phyloP scores from a whole-genome alignment of 495 filamentous ascomycete species.

The Thozetella sp. region DNA sequence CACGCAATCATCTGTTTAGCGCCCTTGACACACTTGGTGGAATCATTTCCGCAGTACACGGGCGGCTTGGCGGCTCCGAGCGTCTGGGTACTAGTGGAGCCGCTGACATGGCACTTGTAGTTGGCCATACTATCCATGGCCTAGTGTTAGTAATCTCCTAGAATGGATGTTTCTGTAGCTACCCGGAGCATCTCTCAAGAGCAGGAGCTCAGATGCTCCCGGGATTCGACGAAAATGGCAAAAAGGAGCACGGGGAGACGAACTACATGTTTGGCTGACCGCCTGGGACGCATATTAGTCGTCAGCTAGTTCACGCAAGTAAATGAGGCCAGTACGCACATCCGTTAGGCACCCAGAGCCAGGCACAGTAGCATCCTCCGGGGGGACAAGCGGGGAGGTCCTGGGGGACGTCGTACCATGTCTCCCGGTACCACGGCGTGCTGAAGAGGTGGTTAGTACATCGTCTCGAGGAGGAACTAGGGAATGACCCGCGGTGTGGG shows the following conservation, averaged over 20 bases:
- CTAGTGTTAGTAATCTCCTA: too few relatives aligned
- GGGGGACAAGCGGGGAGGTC: conserved; percentile 48
- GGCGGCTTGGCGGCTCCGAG: conserved; percentile 42
- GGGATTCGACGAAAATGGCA: background rate
- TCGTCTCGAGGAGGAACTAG: background rate
- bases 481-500: background rate
- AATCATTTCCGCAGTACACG: conserved; percentile 41
- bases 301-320: background rate
- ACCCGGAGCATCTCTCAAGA: too few relatives aligned
- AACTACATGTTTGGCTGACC: conserved; percentile 45
- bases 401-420: conserved; percentile 47
- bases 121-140: conserved; percentile 62
- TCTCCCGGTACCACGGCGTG: conserved; percentile 52
- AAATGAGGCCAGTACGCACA: conserved; percentile 25
- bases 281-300: conserved; percentile 13
- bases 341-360: conserved; percentile 58
- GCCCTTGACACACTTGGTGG: conserved; percentile 46
- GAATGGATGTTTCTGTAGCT: too few relatives aligned
- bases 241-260: too few relatives aligned
- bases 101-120: conserved; percentile 54
- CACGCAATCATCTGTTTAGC: conserved; percentile 59
- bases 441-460: conserved; percentile 14
- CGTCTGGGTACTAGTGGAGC: conserved; percentile 33
- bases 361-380: conserved; percentile 56
- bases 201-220: background rate